A percentile compares a stretch with the other conserved stretches of the same genome.
phyloP scores from a whole-genome alignment of 2,329 filamentous ascomycete species.

The Aureobasidium mangrovei region DNA sequence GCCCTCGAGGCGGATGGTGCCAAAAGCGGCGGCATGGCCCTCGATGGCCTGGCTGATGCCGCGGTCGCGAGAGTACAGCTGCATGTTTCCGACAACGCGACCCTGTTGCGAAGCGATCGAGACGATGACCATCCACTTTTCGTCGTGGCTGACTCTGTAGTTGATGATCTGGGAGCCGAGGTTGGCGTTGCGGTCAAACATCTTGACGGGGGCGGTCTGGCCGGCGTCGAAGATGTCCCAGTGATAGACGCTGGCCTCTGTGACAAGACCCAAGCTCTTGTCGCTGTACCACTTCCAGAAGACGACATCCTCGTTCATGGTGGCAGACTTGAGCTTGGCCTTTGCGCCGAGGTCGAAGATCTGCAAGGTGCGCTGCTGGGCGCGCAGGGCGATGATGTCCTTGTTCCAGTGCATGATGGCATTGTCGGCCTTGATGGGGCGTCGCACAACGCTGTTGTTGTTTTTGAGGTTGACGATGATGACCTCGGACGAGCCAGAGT shows the following conservation, averaged over 20 bases:
- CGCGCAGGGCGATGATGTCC: slow-evolving; percentile 94
- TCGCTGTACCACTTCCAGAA: slow-evolving; percentile 99
- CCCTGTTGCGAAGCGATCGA: slow-evolving; percentile 91
- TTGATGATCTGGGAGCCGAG: slow-evolving; percentile 98
- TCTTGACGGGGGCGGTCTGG: slow-evolving; percentile 72
- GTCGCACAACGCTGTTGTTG: slow-evolving; percentile 85
- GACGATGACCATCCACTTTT: slow-evolving; percentile 97
- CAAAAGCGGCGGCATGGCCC: slow-evolving; percentile 92
- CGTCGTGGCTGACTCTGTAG: slow-evolving; percentile 90
- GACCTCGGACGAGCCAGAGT: slow-evolving; percentile 78
- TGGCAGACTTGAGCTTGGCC: slow-evolving; percentile 91
- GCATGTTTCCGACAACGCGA: slow-evolving; percentile 90
- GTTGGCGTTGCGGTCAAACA: slow-evolving; percentile 91
- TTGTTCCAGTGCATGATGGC: slow-evolving; percentile 98
- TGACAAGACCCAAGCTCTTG: slow-evolving; percentile 78
- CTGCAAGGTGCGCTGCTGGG: slow-evolving; percentile 86
- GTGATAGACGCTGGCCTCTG: slow-evolving; percentile 84
- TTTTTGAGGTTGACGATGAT: slow-evolving; percentile 98
- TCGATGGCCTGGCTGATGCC: slow-evolving; percentile 98
- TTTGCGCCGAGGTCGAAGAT: slow-evolving; percentile 94
- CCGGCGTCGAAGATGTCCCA: slow-evolving; percentile 91
- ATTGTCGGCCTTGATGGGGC: slow-evolving; percentile 98
- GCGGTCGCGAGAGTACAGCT: slow-evolving; percentile 91
- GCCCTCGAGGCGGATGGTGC: slow-evolving; percentile 78
- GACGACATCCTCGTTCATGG: slow-evolving; percentile 93